Base-by-base conservation (phyloP, 2,329 filamentous ascomycete species). In the Diaporthe sp. region DNA sequence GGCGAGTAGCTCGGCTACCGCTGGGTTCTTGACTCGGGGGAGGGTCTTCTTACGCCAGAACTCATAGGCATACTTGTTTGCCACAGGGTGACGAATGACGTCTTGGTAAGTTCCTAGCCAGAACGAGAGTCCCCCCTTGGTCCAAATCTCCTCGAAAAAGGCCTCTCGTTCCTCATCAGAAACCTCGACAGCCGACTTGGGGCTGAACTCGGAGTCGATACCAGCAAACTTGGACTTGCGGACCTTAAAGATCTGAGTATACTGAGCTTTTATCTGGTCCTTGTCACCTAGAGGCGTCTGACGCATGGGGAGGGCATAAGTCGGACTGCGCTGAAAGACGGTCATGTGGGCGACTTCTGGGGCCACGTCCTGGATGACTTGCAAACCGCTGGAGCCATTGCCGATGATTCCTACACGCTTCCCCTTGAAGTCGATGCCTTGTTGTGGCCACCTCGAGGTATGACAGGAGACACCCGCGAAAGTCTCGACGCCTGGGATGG, bases 281-380 rank as follows among this genome's bases (percentile, higher is more conserved):
- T 88, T 82, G 44, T 79, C 82, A 0, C 84, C 83, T 3, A 90
- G 77, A 4, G 80, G 71, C 2, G 83, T 80, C 76, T 91, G 88
- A 2, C 85, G 81, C 89, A 92, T 91, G 0, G 91, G 91, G 0
- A 92, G 78, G 13, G 87, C 88, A 17, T 88, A 84, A 73, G 90
- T 91, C 0, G 90, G 89, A 2, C 88, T 92, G 27, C 90, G 84
- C 74, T 91, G 86, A 77, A 90, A 90, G 2, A 91, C 86, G 2
- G 79, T 81, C 39, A 84, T 71, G 32, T 81, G 71, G 1, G 53
- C 61, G 22, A 83, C 80, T 77, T 79, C 63, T 75, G 85, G 85
- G 4, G 83, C 79, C 75, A 77, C 65, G 19, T 75, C 75, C 37
- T 76, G 74, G 25, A 70, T 63, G 56, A 72, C 44, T 68, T 78